These are phyloP conservation scores for Colletotrichum abscissum DNA, from an alignment of 2,329 filamentous ascomycete species.

Conservation along the genomic window DNA sequence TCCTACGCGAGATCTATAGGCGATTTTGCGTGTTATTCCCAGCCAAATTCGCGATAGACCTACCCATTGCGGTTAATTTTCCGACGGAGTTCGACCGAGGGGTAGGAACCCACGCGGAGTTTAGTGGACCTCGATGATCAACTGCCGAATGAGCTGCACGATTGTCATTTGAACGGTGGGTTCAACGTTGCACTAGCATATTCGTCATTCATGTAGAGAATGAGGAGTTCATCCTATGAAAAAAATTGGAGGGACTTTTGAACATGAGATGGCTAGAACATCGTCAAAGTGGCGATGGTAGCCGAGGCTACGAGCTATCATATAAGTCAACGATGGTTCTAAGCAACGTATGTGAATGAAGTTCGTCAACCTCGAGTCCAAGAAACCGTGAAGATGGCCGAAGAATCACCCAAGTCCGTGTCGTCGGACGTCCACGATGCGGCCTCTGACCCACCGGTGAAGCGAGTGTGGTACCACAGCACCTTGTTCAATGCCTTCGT, in stretches of 20 bases:
- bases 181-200: constrained; percentile 17
- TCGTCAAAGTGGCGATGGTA: neutral
- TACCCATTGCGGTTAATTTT: constrained; percentile 1
- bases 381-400: neutral
- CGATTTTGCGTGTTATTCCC: neutral
- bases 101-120: neutral
- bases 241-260: neutral
- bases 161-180: neutral
- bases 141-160: constrained; percentile 6
- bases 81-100: constrained; percentile 1
- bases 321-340: neutral
- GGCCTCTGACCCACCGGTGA: constrained; percentile 6
- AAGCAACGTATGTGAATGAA: neutral
- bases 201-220: constrained; percentile 27
- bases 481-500: constrained; percentile 65
- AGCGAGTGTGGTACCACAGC: constrained; percentile 56
- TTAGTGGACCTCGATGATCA: neutral
- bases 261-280: neutral
- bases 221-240: constrained; percentile 6
- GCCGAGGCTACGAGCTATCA: neutral
- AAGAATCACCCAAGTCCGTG: constrained; percentile 14
- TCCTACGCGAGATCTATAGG: neutral
- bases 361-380: neutral
- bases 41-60: neutral
- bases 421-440: constrained; percentile 3